phyloP scores from a whole-genome alignment of 2,329 filamentous ascomycete genomes.

The Pseudogymnoascus sp. region DNA sequence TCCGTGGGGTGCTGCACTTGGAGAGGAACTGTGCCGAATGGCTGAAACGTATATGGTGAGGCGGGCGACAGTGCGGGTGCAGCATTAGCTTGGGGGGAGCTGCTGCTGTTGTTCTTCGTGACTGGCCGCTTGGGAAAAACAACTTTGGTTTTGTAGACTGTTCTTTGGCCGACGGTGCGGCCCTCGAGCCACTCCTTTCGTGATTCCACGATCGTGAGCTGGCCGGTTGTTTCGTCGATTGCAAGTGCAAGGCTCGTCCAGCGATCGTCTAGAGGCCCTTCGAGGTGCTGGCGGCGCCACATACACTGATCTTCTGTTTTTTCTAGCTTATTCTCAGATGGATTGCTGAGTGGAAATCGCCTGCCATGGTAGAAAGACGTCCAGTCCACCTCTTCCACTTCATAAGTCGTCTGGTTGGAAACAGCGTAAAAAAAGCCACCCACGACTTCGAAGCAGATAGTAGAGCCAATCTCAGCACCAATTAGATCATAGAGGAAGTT shows the following conservation, averaged over 20 bases:
- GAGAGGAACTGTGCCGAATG: not conserved
- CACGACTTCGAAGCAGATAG: conserved; percentile 66
- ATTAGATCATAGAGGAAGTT: conserved; percentile 52
- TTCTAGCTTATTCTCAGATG: conserved; percentile 35
- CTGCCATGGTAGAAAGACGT: conserved; percentile 64
- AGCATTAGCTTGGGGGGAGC: not conserved
- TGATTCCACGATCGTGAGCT: conserved; percentile 58
- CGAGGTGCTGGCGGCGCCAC: conserved; percentile 60
- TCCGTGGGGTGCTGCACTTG: not conserved
- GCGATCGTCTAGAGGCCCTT: conserved; percentile 67
- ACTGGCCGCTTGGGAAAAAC: conserved; percentile 31
- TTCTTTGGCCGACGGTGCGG: conserved; percentile 53
- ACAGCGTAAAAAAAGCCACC: conserved; percentile 61
- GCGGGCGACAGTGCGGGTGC: not conserved
- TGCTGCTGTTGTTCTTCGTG: not conserved
- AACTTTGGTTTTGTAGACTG: conserved; percentile 57
- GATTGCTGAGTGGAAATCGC: conserved; percentile 50
- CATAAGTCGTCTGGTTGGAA: conserved; percentile 57
- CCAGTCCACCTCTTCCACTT: conserved; percentile 58
- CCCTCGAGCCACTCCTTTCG: conserved; percentile 60
- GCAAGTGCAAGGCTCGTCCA: conserved; percentile 63
- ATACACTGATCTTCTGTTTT: conserved; percentile 41
- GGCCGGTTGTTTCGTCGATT: conserved; percentile 51
- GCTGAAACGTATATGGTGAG: not conserved
- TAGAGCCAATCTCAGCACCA: conserved; percentile 59